Base-by-base conservation (phyloP, 1,139 yeast species). In the Candida tunisiensis region DNA sequence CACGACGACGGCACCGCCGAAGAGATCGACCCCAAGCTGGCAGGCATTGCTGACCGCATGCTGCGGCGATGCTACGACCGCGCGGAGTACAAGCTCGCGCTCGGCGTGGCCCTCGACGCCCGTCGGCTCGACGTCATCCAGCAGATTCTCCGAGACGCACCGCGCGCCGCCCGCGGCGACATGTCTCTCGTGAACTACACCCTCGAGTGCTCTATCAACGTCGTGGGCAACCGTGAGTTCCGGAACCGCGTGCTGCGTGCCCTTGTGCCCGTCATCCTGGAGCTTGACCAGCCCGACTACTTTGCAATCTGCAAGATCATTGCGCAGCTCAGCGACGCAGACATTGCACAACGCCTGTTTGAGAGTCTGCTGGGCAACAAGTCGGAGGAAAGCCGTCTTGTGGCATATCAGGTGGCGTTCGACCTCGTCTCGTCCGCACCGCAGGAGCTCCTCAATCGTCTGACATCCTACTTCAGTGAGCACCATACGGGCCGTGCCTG, bases 381-480 rank as follows among this genome's bases (percentile, higher is more conserved):
- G 22, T 38, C 46, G 24, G 47, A 49, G 5, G 52, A 55, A 12
- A 59, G 59, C 24, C 41, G 53, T 11, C 55, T 71, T 38, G 62
- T 78, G 35, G 93, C 93, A 4, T 80, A 72, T 50, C 99, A 88
- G 57, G 82, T 91, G 31, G 96, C 96, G 1, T 88, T 88, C 53
- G 98, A 88, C 50, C 65, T 88, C 38, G 96, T 83, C 4, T 73
- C 73, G 32, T 73, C 92, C 9, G 95, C 95, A 0, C 70, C 94
- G n/a, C 98, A 88, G 55, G 91, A 80, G 45, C 63, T 88, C 38
- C 62, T 88, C 36, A 77, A 72, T 34, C 69, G 62, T 29, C 71
- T 85, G 8, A 44, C 54, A 23, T 53, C 51, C 21, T 48, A 45
- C 10, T 57, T 75, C 32, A 53, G 60, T 16, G 44, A 47, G 3